Conservation (phyloP, 345 rosid genomes). For the Boechera divaricarpa region DNA sequence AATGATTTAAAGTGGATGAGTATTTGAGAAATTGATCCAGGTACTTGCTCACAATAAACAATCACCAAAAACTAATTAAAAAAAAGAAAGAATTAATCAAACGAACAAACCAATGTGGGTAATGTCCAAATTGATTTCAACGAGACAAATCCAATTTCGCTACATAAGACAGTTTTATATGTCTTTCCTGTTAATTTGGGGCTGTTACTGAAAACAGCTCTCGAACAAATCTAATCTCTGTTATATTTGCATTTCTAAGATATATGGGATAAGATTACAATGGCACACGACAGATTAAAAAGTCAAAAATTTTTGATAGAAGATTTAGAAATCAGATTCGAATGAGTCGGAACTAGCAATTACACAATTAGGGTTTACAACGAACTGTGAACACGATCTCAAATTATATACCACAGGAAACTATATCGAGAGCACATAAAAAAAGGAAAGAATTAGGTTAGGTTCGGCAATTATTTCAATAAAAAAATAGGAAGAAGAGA, state of each 20-base stretch:
- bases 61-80: background rate
- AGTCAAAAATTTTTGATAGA: background rate
- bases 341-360: background rate
- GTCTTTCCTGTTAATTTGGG: background rate
- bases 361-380: background rate
- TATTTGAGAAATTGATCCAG: background rate
- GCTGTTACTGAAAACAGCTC: background rate
- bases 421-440: background rate
- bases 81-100: background rate
- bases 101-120: background rate
- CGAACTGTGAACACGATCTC: background rate
- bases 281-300: background rate
- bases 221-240: slow-evolving; percentile 7
- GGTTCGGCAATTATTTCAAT: background rate
- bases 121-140: slow-evolving; percentile 22
- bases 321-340: background rate
- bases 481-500: background rate
- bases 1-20: too few relatives aligned
- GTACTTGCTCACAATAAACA: slow-evolving; percentile 4
- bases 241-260: background rate
- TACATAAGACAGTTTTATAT: slow-evolving; percentile 14
- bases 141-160: slow-evolving; percentile 12
- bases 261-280: background rate
- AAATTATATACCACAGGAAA: background rate
- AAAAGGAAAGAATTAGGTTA: background rate